These are phyloP conservation scores for Colletotrichum gigasporum DNA, from an alignment of 2,329 filamentous ascomycete species.

Conservation along the genomic window DNA sequence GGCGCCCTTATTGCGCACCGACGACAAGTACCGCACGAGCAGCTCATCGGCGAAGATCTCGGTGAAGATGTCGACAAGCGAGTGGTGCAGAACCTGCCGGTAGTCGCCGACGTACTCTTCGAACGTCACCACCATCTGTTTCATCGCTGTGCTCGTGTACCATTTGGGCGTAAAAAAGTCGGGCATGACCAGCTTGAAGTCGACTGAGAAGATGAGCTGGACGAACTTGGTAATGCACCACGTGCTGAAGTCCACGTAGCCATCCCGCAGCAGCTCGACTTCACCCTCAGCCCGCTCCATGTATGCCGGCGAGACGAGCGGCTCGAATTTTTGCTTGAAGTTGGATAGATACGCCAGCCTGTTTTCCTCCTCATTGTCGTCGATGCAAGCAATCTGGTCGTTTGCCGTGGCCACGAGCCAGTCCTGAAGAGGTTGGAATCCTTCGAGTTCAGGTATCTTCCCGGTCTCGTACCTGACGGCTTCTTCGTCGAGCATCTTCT, in stretches of 20 bases:
- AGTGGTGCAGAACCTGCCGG: conserved; percentile 82
- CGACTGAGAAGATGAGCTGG: conserved; percentile 86
- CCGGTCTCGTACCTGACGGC: conserved; percentile 74
- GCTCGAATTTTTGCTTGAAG: conserved; percentile 85
- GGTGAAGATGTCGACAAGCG: conserved; percentile 88
- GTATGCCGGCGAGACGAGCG: conserved; percentile 83
- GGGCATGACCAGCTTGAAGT: conserved; percentile 84
- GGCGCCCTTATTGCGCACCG: conserved; percentile 88
- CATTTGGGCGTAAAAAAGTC: conserved; percentile 92
- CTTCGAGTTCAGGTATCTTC: conserved; percentile 65
- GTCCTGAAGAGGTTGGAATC: conserved; percentile 85
- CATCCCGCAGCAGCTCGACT: conserved; percentile 80
- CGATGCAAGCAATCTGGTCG: conserved; percentile 98
- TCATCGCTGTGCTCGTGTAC: conserved; percentile 89
- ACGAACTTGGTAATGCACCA: conserved; percentile 92
- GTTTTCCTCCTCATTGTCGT: conserved; percentile 83
- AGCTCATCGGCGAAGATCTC: conserved; percentile 94
- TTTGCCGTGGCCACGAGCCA: conserved; percentile 98
- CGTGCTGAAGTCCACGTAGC: conserved; percentile 94
- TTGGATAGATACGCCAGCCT: conserved; percentile 84
- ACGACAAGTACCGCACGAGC: conserved; percentile 83
- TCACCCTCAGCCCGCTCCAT: conserved; percentile 79
- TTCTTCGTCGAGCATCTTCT: conserved; percentile 89
- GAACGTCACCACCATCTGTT: conserved; percentile 93
- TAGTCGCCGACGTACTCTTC: conserved; percentile 96